These are phyloP conservation scores for Ophiostoma sp. DNA, from an alignment of 2,329 filamentous ascomycete species.

Conservation along the genomic window DNA sequence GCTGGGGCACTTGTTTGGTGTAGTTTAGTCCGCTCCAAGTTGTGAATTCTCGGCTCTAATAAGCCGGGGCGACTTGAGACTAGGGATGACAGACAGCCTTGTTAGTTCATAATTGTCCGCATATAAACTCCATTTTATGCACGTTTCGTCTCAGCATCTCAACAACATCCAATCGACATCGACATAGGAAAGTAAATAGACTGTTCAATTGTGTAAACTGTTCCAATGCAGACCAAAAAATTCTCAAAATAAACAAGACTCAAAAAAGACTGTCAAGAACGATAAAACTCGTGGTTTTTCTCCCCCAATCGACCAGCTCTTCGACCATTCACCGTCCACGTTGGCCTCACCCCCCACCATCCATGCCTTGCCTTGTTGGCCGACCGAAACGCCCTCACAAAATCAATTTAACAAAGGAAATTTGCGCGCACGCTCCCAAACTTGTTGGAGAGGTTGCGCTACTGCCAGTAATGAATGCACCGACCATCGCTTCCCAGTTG, in stretches of 20 bases:
- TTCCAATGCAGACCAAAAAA: neutral
- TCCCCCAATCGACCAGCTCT: neutral
- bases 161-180: too few relatives aligned
- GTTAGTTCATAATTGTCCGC: neutral
- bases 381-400: neutral
- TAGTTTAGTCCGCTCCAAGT: neutral
- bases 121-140: neutral
- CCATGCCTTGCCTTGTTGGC: neutral
- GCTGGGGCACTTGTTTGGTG: neutral
- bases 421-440: neutral
- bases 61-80: constrained; percentile 1
- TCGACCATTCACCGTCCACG: neutral
- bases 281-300: too few relatives aligned
- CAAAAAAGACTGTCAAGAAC: neutral
- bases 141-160: neutral
- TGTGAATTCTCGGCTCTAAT: constrained; percentile 15
- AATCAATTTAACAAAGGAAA: constrained; percentile 9
- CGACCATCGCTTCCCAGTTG: neutral
- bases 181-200: neutral
- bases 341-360: neutral
- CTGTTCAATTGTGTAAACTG: neutral
- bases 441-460: neutral
- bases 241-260: neutral
- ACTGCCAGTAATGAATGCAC: neutral
- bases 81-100: neutral